Conservation (phyloP, 148 eudicot species). For the Bassia scoparia region DNA sequence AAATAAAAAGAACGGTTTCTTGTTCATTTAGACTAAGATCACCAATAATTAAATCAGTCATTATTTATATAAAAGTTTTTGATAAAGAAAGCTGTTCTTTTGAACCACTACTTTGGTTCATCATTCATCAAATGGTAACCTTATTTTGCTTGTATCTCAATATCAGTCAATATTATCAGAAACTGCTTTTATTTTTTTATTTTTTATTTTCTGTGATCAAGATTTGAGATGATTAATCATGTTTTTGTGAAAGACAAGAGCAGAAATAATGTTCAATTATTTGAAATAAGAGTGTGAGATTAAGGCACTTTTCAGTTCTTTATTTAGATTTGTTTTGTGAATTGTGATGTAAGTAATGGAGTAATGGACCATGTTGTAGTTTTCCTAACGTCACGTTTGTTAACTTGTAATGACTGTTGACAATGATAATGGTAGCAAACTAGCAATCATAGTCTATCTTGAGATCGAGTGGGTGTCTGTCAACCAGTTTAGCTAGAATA, state of each 20-base stretch:
- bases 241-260: background rate
- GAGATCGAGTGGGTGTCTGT: too few species aligned
- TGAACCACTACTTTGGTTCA: background rate
- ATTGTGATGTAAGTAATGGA: background rate
- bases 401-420: too few species aligned
- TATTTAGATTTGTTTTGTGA: background rate
- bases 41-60: slow-evolving; percentile 9
- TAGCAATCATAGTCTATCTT: too few species aligned
- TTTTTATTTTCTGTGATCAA: background rate
- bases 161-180: background rate
- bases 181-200: too few species aligned
- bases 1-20: background rate
- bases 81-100: slow-evolving; percentile 18
- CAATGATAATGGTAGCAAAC: too few species aligned
- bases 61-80: slow-evolving; percentile 17
- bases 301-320: background rate
- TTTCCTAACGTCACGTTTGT: too few species aligned
- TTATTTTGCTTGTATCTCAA: background rate
- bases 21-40: background rate
- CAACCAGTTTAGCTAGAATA: too few species aligned
- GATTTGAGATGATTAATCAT: background rate
- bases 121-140: background rate
- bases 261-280: background rate
- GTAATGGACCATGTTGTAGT: background rate
- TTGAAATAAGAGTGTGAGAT: background rate